Conservation (phyloP, 2,329 filamentous ascomycete genomes). For the Aureobasidium sp. region DNA sequence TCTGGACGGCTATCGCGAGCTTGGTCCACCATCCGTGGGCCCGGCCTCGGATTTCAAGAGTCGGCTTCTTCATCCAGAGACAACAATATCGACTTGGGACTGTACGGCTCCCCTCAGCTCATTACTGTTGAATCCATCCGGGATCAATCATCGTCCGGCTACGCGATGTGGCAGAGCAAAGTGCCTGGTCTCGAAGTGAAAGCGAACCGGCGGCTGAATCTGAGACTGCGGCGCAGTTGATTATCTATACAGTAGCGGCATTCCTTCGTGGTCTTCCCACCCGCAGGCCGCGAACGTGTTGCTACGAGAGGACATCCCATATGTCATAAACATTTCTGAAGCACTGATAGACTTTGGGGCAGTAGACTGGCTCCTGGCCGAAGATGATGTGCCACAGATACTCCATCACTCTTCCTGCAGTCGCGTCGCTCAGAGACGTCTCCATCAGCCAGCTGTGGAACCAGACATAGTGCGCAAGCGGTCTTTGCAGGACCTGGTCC, state of each 20-base stretch:
- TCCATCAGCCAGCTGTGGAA: conserved; percentile 23
- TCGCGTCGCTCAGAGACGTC: conserved; percentile 3
- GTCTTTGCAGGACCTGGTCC: conserved; percentile 39
- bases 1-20: neutral
- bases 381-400: conserved; percentile 17
- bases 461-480: conserved; percentile 40
- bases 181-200: no score
- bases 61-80: neutral
- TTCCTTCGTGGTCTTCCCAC: neutral
- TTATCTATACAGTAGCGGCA: conserved; percentile 1
- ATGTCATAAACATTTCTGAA: conserved; percentile 5
- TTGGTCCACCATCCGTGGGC: neutral
- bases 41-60: conserved; percentile 7
- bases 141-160: neutral
- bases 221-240: neutral
- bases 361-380: conserved; percentile 1
- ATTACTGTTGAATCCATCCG: neutral
- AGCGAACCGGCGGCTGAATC: neutral
- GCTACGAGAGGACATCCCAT: neutral
- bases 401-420: conserved; percentile 13
- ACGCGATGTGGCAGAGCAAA: neutral
- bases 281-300: neutral
- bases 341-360: neutral
- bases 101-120: conserved; percentile 2
- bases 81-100: neutral